These are phyloP conservation scores for Mariannaea sp. DNA, from an alignment of 2,329 filamentous ascomycete species.

Conservation along the genomic window DNA sequence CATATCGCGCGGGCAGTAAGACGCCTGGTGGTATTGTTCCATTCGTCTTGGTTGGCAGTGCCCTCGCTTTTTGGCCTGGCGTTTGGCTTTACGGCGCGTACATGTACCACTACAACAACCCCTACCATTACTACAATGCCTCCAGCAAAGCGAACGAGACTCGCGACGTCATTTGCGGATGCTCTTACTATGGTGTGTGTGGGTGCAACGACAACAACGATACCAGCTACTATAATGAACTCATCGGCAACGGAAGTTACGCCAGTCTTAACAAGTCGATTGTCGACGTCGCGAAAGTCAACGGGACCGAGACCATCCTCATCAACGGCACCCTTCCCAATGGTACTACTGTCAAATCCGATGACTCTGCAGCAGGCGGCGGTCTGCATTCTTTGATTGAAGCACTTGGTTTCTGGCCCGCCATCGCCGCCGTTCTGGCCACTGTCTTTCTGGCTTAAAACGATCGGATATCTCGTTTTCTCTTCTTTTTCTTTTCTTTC, in stretches of 20 bases:
- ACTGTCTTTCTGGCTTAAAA: slow-evolving; percentile 51
- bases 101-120: slow-evolving; percentile 55
- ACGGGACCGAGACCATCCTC: slow-evolving; percentile 67
- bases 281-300: slow-evolving; percentile 63
- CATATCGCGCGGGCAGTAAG: slow-evolving; percentile 63
- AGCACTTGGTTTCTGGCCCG: slow-evolving; percentile 56
- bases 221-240: slow-evolving; percentile 60
- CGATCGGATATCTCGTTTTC: background rate
- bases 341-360: slow-evolving; percentile 60
- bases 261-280: slow-evolving; percentile 62
- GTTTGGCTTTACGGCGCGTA: slow-evolving; percentile 68
- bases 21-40: slow-evolving; percentile 58
- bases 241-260: slow-evolving; percentile 71
- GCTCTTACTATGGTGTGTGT: slow-evolving; percentile 57
- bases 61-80: slow-evolving; percentile 65
- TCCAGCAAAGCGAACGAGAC: slow-evolving; percentile 49
- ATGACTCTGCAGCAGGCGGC: slow-evolving; percentile 39
- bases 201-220: slow-evolving; percentile 72
- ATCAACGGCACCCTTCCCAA: slow-evolving; percentile 80
- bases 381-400: slow-evolving; percentile 42
- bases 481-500: background rate
- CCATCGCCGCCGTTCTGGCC: slow-evolving; percentile 49
- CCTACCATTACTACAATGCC: slow-evolving; percentile 55
- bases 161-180: slow-evolving; percentile 51
- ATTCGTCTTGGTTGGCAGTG: slow-evolving; percentile 54